Evolutionary conservation across 163 green algal species (phyloP).

Genomic region (Coccomyxa subellipsoidea): DNA sequence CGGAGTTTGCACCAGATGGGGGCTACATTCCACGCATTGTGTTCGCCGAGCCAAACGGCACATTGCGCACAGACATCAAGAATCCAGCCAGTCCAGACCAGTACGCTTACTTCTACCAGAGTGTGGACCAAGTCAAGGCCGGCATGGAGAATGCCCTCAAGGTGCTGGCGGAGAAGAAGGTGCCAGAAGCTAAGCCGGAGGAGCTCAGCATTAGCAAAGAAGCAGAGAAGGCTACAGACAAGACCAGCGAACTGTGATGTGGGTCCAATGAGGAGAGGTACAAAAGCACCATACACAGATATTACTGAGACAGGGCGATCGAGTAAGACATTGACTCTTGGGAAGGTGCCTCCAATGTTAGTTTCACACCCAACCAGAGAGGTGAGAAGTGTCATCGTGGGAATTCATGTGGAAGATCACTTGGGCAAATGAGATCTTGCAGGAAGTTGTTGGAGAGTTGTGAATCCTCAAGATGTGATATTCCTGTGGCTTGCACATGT

Average conservation of each 20-base stretch:
- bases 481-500: too few species aligned
- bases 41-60: slow-evolving; percentile 12
- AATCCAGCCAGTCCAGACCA: slow-evolving; percentile 4
- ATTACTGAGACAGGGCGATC: too few species aligned
- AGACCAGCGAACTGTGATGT: background rate
- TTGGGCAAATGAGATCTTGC: too few species aligned
- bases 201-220: background rate
- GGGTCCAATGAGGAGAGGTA: too few species aligned
- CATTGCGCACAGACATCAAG: slow-evolving; percentile 8
- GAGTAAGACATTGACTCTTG: too few species aligned
- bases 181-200: background rate
- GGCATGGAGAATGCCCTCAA: slow-evolving; percentile 1
- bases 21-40: slow-evolving; percentile 22
- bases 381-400: too few species aligned
- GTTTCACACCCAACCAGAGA: too few species aligned
- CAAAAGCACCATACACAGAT: too few species aligned
- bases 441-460: too few species aligned
- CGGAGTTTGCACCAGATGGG: slow-evolving; percentile 14
- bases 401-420: too few species aligned
- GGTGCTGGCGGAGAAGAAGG: background rate
- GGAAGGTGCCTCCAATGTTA: too few species aligned
- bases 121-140: background rate
- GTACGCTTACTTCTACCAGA: background rate
- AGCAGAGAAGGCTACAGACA: background rate
- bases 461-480: too few species aligned